Evolutionary conservation across 306 rosid genomes (phyloP).

Genomic region (Sindora glabra): DNA sequence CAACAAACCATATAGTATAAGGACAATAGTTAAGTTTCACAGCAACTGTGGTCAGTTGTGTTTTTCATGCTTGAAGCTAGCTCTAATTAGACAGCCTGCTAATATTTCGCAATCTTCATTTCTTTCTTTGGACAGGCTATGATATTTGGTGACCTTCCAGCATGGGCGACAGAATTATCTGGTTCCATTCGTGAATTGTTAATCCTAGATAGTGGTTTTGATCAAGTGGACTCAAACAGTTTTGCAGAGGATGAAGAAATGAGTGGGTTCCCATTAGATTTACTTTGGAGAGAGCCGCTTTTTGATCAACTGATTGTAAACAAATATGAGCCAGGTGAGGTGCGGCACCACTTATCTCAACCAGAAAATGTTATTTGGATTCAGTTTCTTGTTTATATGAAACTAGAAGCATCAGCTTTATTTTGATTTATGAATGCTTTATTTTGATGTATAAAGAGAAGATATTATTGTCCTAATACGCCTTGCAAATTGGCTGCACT

Average conservation of each 20-base stretch:
- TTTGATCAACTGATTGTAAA: conserved; percentile 79
- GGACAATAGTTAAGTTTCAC: neutral
- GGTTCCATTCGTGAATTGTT: conserved; percentile 29
- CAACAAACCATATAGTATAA: neutral
- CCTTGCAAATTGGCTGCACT: neutral
- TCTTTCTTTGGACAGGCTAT: conserved; percentile 45
- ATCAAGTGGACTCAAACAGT: conserved; percentile 1
- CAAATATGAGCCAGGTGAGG: conserved; percentile 74
- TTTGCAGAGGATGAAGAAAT: conserved; percentile 6
- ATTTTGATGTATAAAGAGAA: no score
- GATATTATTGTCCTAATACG: neutral
- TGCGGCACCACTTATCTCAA: conserved; percentile 7
- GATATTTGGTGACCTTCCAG: conserved; percentile 79
- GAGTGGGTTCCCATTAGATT: conserved; percentile 24
- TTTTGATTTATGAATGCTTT: neutral
- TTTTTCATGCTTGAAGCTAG: neutral
- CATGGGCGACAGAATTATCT: conserved; percentile 58
- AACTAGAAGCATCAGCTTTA: neutral
- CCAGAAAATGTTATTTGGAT: neutral
- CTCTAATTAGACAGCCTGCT: neutral
- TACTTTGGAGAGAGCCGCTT: conserved; percentile 56
- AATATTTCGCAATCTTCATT: neutral
- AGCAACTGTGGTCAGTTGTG: neutral
- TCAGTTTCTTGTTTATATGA: neutral
- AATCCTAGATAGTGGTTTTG: conserved; percentile 1